These are phyloP conservation scores for Podospora australis DNA, from an alignment of 495 filamentous ascomycete genomes.

Conservation along the genomic window DNA sequence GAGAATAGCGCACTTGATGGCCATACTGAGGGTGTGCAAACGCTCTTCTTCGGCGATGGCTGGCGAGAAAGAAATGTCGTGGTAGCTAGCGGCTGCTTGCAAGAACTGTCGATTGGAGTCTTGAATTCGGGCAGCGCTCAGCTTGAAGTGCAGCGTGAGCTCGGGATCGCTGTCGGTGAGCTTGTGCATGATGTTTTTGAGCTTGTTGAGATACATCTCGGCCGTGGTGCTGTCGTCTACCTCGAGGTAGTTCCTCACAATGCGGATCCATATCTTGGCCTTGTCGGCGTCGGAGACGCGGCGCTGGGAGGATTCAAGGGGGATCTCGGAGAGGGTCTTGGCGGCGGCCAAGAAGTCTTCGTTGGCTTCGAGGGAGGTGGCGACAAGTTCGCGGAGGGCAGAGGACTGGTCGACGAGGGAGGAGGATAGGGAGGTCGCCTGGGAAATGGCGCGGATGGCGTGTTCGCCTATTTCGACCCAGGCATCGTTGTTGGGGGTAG, in stretches of 20 bases:
- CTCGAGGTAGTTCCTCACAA: constrained; percentile 90
- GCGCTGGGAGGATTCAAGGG: constrained; percentile 80
- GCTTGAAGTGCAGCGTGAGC: constrained; percentile 73
- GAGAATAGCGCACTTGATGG: constrained; percentile 92
- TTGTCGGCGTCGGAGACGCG: constrained; percentile 72
- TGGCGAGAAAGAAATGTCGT: constrained; percentile 67
- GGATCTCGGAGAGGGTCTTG: constrained; percentile 70
- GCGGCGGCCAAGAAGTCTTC: constrained; percentile 79
- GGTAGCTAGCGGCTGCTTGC: constrained; percentile 83
- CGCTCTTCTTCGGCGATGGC: constrained; percentile 77
- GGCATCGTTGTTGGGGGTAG: constrained; percentile 50
- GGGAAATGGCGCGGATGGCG: constrained; percentile 56
- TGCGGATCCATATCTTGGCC: constrained; percentile 80
- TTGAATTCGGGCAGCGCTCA: constrained; percentile 86
- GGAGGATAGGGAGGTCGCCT: constrained; percentile 40
- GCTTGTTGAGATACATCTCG: constrained; percentile 81
- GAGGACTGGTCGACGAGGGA: constrained; percentile 82
- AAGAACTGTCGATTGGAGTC: constrained; percentile 87
- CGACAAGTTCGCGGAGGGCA: constrained; percentile 71
- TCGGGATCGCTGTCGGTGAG: constrained; percentile 63
- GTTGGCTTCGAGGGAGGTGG: constrained; percentile 71
- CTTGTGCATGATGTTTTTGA: constrained; percentile 82
- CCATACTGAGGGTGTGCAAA: constrained; percentile 72
- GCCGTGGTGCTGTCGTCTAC: constrained; percentile 85
- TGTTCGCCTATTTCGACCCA: constrained; percentile 65